These are phyloP conservation scores for Melastoma malabathricum DNA, from an alignment of 345 rosid species.

Conservation along the genomic window DNA sequence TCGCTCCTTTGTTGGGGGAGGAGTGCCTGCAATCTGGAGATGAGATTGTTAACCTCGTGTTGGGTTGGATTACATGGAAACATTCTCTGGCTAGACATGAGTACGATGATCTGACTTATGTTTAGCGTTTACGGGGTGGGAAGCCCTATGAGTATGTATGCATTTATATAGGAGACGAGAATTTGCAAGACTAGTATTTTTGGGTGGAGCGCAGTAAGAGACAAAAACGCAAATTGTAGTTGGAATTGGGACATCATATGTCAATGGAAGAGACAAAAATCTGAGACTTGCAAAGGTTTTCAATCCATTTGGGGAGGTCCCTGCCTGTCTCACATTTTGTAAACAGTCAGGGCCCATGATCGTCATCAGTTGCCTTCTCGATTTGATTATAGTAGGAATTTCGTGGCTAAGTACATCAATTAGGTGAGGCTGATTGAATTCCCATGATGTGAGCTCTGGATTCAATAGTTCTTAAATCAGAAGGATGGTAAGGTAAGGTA, in stretches of 20 bases:
- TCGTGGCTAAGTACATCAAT: neutral
- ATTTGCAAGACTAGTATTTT: constrained; percentile 8
- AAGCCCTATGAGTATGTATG: too few relatives aligned
- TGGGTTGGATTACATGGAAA: constrained; percentile 10
- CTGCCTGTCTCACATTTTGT: constrained; percentile 10
- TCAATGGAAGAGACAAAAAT: too few relatives aligned
- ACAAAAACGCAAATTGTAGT: constrained; percentile 3
- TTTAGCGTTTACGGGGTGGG: neutral
- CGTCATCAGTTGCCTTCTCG: too few relatives aligned
- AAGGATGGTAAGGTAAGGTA: neutral
- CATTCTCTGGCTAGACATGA: constrained; percentile 16
- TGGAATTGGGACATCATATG: constrained; percentile 2
- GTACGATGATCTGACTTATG: neutral
- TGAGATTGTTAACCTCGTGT: constrained; percentile 12
- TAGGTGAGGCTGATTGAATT: too few relatives aligned
- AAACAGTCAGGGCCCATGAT: constrained; percentile 4
- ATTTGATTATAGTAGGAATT: neutral
- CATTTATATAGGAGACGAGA: neutral
- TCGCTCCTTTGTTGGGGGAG: constrained; percentile 12
- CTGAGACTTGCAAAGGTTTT: neutral
- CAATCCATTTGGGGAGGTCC: constrained; percentile 4
- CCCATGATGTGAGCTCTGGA: too few relatives aligned
- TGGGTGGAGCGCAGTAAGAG: constrained; percentile 2
- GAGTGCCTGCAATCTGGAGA: constrained; percentile 15
- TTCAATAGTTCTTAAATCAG: too few relatives aligned